Percentiles rank a stretch among this genome's conserved stretches.
Evolutionary conservation across 2,329 filamentous ascomycete species (phyloP).

Genomic region (Neocucurbitaria cava): DNA sequence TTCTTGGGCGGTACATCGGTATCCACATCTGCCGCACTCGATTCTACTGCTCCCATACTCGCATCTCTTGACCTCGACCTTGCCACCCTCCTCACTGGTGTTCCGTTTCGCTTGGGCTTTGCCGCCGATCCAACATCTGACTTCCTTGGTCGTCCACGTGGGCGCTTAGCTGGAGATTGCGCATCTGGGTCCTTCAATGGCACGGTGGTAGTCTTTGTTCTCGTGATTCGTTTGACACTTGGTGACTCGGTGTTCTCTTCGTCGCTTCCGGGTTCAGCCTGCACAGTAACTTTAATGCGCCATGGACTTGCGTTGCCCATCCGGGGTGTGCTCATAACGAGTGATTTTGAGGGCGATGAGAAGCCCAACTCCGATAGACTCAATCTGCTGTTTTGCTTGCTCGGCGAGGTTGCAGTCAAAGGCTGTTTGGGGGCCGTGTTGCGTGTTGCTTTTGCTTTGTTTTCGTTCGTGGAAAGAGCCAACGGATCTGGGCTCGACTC

Average conservation of each 20-base stretch:
- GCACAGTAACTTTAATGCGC: conserved; percentile 59
- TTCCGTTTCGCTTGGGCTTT: conserved; percentile 41
- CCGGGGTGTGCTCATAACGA: conserved; percentile 53
- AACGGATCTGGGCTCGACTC: conserved; percentile 50
- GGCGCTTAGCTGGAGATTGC: conserved; percentile 46
- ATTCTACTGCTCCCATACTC: conserved; percentile 23
- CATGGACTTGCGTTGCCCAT: conserved; percentile 52
- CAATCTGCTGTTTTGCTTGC: conserved; percentile 31
- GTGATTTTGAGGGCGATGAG: conserved; percentile 53
- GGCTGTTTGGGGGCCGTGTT: conserved; percentile 29
- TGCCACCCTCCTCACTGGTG: conserved; percentile 39
- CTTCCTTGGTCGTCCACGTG: conserved; percentile 47
- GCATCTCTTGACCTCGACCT: conserved; percentile 29
- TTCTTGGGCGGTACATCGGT: conserved; percentile 38
- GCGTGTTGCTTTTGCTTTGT: conserved; percentile 25
- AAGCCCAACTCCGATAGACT: conserved; percentile 29
- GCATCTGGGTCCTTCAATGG: conserved; percentile 51
- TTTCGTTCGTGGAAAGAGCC: conserved; percentile 36
- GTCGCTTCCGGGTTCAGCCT: conserved; percentile 53
- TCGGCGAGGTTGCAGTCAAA: conserved; percentile 40
- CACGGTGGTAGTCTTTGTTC: conserved; percentile 49
- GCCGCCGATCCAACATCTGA: conserved; percentile 35
- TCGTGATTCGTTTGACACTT: conserved; percentile 32
- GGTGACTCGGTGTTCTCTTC: conserved; percentile 42
- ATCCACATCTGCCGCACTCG: conserved; percentile 31